Conservation (phyloP, 768 basidiomycete species). For the Paxillus involutus region DNA sequence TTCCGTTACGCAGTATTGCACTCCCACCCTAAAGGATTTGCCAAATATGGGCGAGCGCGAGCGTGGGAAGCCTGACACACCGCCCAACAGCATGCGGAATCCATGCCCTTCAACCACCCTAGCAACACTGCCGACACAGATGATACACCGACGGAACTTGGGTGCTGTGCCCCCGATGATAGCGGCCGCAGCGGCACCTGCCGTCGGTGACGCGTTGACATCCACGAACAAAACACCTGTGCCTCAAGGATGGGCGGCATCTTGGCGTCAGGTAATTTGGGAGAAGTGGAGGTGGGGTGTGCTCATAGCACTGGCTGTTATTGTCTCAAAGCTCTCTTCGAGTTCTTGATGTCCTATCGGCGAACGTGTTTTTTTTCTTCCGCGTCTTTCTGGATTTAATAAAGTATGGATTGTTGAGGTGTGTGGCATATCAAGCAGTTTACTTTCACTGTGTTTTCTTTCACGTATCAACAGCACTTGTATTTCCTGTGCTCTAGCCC, state of each 20-base stretch:
- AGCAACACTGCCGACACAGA: slow-evolving; percentile 21
- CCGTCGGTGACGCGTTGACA: slow-evolving; percentile 18
- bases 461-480: slow-evolving; percentile 10
- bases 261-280: slow-evolving; percentile 68
- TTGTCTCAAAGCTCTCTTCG: slow-evolving; percentile 75
- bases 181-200: background rate
- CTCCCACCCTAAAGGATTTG: slow-evolving; percentile 61
- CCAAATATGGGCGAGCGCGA: slow-evolving; percentile 94
- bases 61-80: slow-evolving; percentile 46
- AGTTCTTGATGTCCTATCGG: slow-evolving; percentile 26
- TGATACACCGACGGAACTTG: slow-evolving; percentile 14
- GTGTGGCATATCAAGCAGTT: slow-evolving; percentile 18
- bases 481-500: slow-evolving; percentile 4
- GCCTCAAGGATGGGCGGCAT: slow-evolving; percentile 53
- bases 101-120: slow-evolving; percentile 20
- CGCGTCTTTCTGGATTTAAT: slow-evolving; percentile 14
- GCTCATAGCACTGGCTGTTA: slow-evolving; percentile 71
- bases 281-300: slow-evolving; percentile 88
- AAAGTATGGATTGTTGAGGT: slow-evolving; percentile 17
- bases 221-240: slow-evolving; percentile 29
- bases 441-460: slow-evolving; percentile 13
- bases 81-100: slow-evolving; percentile 14
- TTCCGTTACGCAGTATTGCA: slow-evolving; percentile 59
- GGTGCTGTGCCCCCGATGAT: slow-evolving; percentile 24
- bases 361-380: slow-evolving; percentile 3